phyloP scores from a whole-genome alignment of 2,329 filamentous ascomycete species.

The Graphium sp. region DNA sequence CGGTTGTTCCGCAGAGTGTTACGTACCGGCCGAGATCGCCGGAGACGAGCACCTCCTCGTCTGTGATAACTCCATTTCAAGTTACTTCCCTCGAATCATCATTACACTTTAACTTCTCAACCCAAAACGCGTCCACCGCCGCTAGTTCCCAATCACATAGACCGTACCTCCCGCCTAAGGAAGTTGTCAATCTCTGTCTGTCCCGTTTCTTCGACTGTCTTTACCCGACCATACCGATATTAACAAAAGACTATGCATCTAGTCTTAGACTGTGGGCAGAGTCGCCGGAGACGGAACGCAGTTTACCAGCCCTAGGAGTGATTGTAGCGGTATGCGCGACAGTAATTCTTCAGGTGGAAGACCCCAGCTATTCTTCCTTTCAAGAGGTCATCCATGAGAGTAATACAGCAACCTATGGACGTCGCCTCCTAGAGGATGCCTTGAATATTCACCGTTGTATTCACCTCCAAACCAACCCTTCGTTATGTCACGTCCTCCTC shows the following conservation, averaged over 20 bases:
- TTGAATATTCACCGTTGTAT: slow-evolving; percentile 16
- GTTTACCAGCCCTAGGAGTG: slow-evolving; percentile 19
- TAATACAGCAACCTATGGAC: slow-evolving; percentile 19
- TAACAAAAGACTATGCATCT: slow-evolving; percentile 18
- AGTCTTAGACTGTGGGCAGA: slow-evolving; percentile 11
- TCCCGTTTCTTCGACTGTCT: slow-evolving; percentile 20
- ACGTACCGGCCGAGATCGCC: slow-evolving; percentile 3
- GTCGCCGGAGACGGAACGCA: slow-evolving; percentile 10
- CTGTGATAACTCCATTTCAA: no score
- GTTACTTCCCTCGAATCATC: slow-evolving; percentile 2
- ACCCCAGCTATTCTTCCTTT: slow-evolving; percentile 14
- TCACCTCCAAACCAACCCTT: slow-evolving; percentile 15
- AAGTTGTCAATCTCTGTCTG: slow-evolving; percentile 19
- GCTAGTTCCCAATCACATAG: slow-evolving; percentile 15
- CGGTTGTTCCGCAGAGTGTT: slow-evolving; percentile 4
- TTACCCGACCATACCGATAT: slow-evolving; percentile 23
- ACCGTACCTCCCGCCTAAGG: slow-evolving; percentile 11
- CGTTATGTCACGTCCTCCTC: slow-evolving; percentile 20
- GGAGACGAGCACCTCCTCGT: no score
- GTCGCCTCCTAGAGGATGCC: slow-evolving; percentile 18
- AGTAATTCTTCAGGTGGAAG: slow-evolving; percentile 22
- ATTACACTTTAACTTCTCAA: slow-evolving; percentile 4
- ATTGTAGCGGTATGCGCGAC: slow-evolving; percentile 21
- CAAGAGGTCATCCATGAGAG: slow-evolving; percentile 16
- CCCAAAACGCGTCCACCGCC: slow-evolving; percentile 7